Evolutionary conservation across 2,329 filamentous ascomycete species (phyloP), one percentile per base, ranked within the genome.

Genomic region (Pseudonectria buxi): DNA sequence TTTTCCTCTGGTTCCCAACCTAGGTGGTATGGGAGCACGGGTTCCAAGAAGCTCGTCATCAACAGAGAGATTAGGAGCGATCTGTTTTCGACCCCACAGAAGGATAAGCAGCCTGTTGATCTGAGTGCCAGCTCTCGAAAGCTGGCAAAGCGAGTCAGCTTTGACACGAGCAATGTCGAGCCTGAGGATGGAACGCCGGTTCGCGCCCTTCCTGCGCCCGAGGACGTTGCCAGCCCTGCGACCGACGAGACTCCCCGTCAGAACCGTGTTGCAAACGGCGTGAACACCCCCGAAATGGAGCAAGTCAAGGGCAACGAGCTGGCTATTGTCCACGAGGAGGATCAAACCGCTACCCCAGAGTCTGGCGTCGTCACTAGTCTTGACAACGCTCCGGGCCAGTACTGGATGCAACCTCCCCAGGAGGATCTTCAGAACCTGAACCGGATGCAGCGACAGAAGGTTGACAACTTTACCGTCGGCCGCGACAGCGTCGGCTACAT

Each of bases 31-130:
- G 74, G 77, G n/a, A 78, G 71, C 55, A 74, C 73, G 32, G 76
- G 78, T 29, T 77, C 95, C 49, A 95, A 95, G 68, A 89, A 88
- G 59, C 74, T 98, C 37, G 83, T 89, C 35, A 95, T 98, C 57
- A 94, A 95, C 62, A 82, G 87, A 44, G 83, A 82, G 47, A 72
- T 98, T 56, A 77, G 86, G 35, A 88, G 75, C 39, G 83, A 86
- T 50, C 67, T 81, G 12, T 83, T 82, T 55, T 72, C 71, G 3
- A 76, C 76, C 2, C 76, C 77, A 0, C 71, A 65, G 35, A 78
- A 72, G 54, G 69, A 73, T 25, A 72, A 68, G 49, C 51, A 60
- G 12, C 43, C 54, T 2, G 49, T 56, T 14, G 71, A 71, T 11
- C 41, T 45, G 50, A 61, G 28, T 39, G 58, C 30, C 60, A 71